A percentile compares a stretch with the other conserved stretches of the same genome.
These are phyloP conservation scores for Drosera capensis DNA, from an alignment of 148 eudicot species.

Conservation along the genomic window DNA sequence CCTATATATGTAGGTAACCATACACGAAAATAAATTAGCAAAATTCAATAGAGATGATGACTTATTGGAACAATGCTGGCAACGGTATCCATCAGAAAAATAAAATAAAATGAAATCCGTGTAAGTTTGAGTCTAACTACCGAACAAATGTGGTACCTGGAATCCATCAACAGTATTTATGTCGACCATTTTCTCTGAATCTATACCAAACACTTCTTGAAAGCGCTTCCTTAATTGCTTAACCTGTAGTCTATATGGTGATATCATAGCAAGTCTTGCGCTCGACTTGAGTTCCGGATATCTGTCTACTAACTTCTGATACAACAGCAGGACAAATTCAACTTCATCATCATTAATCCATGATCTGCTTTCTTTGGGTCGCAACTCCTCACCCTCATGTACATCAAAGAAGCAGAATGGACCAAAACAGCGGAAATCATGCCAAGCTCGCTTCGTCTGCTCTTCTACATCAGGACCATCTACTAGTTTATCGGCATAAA, in stretches of 20 bases:
- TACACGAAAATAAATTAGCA: neutral
- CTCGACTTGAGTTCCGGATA: slow-evolving; percentile 83
- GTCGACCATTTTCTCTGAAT: slow-evolving; percentile 76
- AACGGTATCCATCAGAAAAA: no score
- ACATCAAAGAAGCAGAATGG: slow-evolving; percentile 95
- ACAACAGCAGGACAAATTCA: slow-evolving; percentile 70
- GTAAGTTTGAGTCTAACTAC: no score
- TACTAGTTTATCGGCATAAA: slow-evolving; percentile 59
- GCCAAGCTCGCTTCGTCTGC: slow-evolving; percentile 74
- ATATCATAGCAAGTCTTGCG: slow-evolving; percentile 71
- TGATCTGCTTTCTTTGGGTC: slow-evolving; percentile 61
- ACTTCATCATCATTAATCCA: slow-evolving; percentile 77
- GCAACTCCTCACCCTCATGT: slow-evolving; percentile 67
- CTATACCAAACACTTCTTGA: slow-evolving; percentile 49
- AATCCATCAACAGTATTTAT: slow-evolving; percentile 96
- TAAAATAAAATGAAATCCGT: no score
- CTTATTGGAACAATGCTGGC: no score
- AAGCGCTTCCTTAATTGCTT: slow-evolving; percentile 59
- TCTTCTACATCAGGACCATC: slow-evolving; percentile 63
- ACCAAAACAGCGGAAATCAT: slow-evolving; percentile 73
- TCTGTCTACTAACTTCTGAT: slow-evolving; percentile 50
- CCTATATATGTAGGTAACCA: slow-evolving; percentile 26
- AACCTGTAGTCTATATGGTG: slow-evolving; percentile 80
- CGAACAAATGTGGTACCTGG: no score
- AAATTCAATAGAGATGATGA: no score